These are phyloP conservation scores for Fragilariopsis cylindrus DNA, from an alignment of 108 stramenopile species.

Conservation along the genomic window DNA sequence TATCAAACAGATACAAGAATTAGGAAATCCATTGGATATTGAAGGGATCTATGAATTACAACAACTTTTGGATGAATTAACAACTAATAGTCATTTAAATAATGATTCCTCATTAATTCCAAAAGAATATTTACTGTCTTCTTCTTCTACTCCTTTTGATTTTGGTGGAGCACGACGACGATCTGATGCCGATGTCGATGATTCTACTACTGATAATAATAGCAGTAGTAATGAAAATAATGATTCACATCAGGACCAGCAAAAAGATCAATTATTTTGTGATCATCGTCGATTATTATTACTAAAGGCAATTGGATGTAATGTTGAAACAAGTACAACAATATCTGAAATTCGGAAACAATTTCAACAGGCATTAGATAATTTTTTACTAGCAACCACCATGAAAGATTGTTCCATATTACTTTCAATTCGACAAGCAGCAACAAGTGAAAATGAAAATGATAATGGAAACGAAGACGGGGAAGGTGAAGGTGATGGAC, in stretches of 20 bases:
- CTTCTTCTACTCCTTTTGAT: too few relatives aligned
- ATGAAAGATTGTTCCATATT: constrained; percentile 8
- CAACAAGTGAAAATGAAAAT: neutral
- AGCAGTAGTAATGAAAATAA: neutral
- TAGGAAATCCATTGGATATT: neutral
- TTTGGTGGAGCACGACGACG: too few relatives aligned
- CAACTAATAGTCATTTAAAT: too few relatives aligned
- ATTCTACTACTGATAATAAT: neutral
- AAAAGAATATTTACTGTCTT: too few relatives aligned
- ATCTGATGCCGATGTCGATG: too few relatives aligned
- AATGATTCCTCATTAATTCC: too few relatives aligned
- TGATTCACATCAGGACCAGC: neutral
- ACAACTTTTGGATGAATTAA: neutral
- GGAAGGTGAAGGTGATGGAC: too few relatives aligned
- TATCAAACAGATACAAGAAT: neutral
- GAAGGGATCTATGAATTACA: neutral
- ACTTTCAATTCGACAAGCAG: neutral
- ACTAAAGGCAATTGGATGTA: neutral
- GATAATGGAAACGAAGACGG: neutral
- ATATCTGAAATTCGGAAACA: neutral
- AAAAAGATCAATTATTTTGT: neutral
- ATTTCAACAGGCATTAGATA: neutral
- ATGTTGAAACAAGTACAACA: neutral
- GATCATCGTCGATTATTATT: neutral
- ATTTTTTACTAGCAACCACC: constrained; percentile 1